These are phyloP conservation scores for Magnolia kwangsiensis DNA, from an alignment of 164 flowering plant species.

Conservation along the genomic window DNA sequence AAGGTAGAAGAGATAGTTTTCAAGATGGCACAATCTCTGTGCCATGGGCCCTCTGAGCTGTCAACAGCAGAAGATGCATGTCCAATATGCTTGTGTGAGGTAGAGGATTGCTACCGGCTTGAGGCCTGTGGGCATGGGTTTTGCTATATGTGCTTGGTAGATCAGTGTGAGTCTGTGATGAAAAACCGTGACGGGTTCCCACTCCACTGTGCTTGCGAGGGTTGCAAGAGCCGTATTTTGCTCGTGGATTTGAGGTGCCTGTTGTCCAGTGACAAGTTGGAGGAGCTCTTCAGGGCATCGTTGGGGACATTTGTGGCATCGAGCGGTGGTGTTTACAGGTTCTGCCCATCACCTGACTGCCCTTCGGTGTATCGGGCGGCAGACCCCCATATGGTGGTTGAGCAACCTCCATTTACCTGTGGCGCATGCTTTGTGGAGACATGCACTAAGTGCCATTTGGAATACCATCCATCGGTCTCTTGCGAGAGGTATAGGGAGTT, in stretches of 20 bases:
- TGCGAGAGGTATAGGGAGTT: conserved; percentile 68
- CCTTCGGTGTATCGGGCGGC: conserved; percentile 70
- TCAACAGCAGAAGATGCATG: conserved; percentile 39
- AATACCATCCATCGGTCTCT: conserved; percentile 67
- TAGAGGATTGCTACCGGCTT: conserved; percentile 68
- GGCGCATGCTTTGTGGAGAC: conserved; percentile 80
- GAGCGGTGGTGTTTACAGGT: conserved; percentile 61
- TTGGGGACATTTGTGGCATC: conserved; percentile 62
- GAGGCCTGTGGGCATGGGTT: conserved; percentile 66
- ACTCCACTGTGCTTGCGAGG: conserved; percentile 48
- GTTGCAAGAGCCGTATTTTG: conserved; percentile 48
- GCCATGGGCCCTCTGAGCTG: conserved; percentile 10
- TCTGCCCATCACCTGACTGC: conserved; percentile 95
- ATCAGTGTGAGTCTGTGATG: conserved; percentile 81
- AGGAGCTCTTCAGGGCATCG: conserved; percentile 79
- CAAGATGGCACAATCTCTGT: conserved; percentile 36
- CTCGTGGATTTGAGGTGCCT: conserved; percentile 58
- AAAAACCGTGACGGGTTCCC: conserved; percentile 69
- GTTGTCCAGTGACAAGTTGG: conserved; percentile 57
- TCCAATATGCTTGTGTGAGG: conserved; percentile 81
- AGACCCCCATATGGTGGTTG: conserved; percentile 21
- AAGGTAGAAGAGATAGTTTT: conserved; percentile 51
- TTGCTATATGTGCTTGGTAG: conserved; percentile 68
- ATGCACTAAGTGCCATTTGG: conserved; percentile 76
- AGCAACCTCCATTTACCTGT: conserved; percentile 50